A percentile compares a stretch with the other conserved stretches of the same genome.
Evolutionary conservation across 441 rosid species (phyloP).

Genomic region (Jatropha multifida): DNA sequence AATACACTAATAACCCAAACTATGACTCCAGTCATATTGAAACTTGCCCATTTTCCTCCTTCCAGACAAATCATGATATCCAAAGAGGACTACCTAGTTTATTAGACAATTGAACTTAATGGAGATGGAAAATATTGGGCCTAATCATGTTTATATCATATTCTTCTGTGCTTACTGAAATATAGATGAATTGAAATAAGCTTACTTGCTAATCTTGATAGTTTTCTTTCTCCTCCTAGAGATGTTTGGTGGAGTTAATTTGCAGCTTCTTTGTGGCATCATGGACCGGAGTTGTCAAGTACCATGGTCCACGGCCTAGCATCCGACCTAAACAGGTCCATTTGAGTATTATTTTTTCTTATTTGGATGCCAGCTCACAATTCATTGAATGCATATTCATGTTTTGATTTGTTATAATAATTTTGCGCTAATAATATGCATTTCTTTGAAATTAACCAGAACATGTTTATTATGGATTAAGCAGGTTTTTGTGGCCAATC

Average conservation of each 20-base stretch:
- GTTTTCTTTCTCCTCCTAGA: constrained; percentile 39
- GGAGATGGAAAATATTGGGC: background rate
- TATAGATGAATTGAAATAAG: background rate
- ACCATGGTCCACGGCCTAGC: constrained; percentile 97
- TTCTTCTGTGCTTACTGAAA: background rate
- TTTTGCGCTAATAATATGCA: background rate
- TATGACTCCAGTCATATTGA: background rate
- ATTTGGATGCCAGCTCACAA: background rate
- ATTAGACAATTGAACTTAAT: background rate
- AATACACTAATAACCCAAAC: background rate
- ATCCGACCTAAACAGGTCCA: constrained; percentile 94
- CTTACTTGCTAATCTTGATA: constrained; percentile 2
- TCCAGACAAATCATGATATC: background rate
- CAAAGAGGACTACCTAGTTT: background rate
- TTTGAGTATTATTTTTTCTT: constrained; percentile 10
- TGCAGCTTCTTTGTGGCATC: constrained; percentile 99
- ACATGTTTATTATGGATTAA: constrained; percentile 22
- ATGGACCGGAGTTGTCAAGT: constrained; percentile 96
- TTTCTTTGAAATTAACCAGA: constrained; percentile 16
- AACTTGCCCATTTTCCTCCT: background rate
- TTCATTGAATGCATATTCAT: background rate
- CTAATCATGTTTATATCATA: background rate
- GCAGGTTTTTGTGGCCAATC: constrained; percentile 97
- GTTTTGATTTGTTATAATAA: constrained; percentile 2
- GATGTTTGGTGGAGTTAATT: constrained; percentile 92